Evolutionary conservation across 345 rosid genomes (phyloP).

Genomic region (Eucalyptus microcorys): DNA sequence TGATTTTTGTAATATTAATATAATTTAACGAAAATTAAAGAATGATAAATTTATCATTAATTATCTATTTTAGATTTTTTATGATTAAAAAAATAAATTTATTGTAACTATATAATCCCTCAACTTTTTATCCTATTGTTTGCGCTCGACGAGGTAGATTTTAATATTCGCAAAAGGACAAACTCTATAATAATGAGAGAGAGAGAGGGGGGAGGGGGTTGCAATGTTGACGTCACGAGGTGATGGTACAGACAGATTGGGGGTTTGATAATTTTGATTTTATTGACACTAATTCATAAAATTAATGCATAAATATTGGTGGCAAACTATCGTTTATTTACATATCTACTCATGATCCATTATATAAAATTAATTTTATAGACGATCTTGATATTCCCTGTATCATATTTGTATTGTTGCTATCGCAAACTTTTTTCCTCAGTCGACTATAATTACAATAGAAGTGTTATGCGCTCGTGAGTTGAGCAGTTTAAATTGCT

Average conservation of each 20-base stretch:
- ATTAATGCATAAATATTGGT: background rate
- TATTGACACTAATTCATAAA: background rate
- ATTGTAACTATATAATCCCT: no score
- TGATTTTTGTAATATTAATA: no score
- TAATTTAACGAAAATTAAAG: no score
- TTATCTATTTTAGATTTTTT: no score
- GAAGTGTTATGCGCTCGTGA: no score
- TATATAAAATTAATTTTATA: no score
- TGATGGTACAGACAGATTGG: background rate
- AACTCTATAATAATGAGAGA: background rate
- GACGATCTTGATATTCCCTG: rapidly evolving
- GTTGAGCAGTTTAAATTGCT: background rate
- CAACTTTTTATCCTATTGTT: background rate
- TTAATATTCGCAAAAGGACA: background rate
- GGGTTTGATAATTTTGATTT: background rate
- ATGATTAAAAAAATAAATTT: no score
- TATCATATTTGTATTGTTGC: background rate
- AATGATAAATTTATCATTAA: no score
- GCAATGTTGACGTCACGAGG: background rate
- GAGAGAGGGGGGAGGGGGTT: background rate
- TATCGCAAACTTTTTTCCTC: background rate
- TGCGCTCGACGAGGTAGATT: background rate
- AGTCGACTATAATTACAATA: no score
- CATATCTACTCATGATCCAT: background rate
- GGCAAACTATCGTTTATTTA: background rate